phyloP scores from a whole-genome alignment of 2,329 filamentous ascomycete genomes.

The Grosmannia huntii region DNA sequence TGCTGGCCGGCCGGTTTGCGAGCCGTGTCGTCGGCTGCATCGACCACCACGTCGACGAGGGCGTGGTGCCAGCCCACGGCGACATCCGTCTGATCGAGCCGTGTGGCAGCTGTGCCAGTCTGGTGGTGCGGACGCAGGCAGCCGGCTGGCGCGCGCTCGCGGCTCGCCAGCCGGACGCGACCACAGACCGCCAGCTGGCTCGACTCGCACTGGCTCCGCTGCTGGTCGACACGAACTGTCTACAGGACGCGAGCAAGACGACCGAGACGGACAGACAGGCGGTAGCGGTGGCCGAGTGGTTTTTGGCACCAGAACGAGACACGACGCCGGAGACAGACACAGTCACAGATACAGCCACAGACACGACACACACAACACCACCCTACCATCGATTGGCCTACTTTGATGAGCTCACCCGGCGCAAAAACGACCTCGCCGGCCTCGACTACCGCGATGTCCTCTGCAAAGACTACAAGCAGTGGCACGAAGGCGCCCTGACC shows the following conservation, averaged over 20 bases:
- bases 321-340: background rate
- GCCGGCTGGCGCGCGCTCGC: slow-evolving; percentile 42
- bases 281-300: slow-evolving; percentile 43
- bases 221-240: slow-evolving; percentile 58
- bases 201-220: slow-evolving; percentile 57
- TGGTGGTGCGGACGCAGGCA: slow-evolving; percentile 49
- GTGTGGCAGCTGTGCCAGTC: slow-evolving; percentile 60
- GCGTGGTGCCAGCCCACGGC: slow-evolving; percentile 31
- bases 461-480: slow-evolving; percentile 77
- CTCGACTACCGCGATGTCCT: slow-evolving; percentile 55
- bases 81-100: no score
- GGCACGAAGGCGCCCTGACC: slow-evolving; percentile 31
- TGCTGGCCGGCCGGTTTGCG: slow-evolving; percentile 30
- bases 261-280: slow-evolving; percentile 47
- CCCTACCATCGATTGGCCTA: slow-evolving; percentile 41
- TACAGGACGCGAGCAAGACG: slow-evolving; percentile 51
- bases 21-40: slow-evolving; percentile 49
- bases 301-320: no score
- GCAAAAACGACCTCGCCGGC: slow-evolving; percentile 54
- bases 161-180: slow-evolving; percentile 25
- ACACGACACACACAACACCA: no score
- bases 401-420: slow-evolving; percentile 44
- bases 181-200: slow-evolving; percentile 31
- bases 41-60: slow-evolving; percentile 71
- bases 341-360: no score